Evolutionary conservation across 768 basidiomycete species (phyloP), one percentile per base, ranked within the genome.

Genomic region (Boletus tomentosulus): DNA sequence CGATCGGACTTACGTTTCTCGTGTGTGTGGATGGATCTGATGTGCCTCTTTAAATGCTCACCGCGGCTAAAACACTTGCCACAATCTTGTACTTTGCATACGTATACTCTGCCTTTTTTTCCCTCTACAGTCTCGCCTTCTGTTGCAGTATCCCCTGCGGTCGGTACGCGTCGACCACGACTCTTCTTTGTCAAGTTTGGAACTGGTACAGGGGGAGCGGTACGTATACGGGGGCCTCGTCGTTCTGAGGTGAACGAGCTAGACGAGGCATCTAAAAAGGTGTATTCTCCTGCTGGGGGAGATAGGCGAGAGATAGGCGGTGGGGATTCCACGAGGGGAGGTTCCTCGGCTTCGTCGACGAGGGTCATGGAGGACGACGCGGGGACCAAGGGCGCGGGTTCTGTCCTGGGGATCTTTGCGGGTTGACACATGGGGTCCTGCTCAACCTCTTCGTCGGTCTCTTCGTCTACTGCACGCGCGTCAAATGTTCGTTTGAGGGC

Each of bases 171-270:
- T 35, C 88, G 81, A 12, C 88, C 88, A 49, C 88, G 82, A 61
- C 85, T 86, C 73, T 87, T 88, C 75, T 89, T 90, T 43, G 84
- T 89, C 56, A 90, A 65, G 68, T 87, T 86, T 34, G 87, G 87
- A 39, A 89, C 85, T 12, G 87, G 87, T 27, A 84, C 76, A 24
- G 87, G 87, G 45, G 83, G 77, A 6, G 78, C 74, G 11, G 78
- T 78, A 53, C 81, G 79, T 60, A 80, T 75, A 42, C 77, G 77
- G 19, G 80, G 74, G 50, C 75, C 71, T 42, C 77, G 76, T 37
- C 70, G 70, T 37, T 76, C 77, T n/a, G 69, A 62, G 0, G 68
- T 66, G 48, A 70, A 70, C 3, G 69, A 70, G 45, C 71, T 71
- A 33, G 70, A 70, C 4, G 69, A 72, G 39, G 69, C 70, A 22